phyloP scores from a whole-genome alignment of 768 basidiomycete species.

The Vararia minispora region DNA sequence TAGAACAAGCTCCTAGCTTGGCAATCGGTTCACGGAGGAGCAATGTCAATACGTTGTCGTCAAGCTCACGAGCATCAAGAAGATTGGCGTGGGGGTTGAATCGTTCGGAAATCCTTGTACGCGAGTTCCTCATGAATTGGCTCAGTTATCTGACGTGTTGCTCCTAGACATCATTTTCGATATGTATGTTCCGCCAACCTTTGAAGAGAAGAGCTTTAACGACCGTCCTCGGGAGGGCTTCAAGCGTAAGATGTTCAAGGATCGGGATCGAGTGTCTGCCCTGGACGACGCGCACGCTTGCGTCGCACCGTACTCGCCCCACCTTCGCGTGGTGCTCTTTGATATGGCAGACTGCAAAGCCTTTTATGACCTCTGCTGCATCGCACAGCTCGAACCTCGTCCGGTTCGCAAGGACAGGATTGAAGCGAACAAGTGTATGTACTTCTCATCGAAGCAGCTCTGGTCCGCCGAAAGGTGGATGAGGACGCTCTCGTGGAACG shows the following conservation, averaged over 20 bases:
- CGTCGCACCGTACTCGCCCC: constrained; percentile 62
- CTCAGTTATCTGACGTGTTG: too few relatives aligned
- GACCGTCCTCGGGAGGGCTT: constrained; percentile 30
- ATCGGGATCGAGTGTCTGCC: constrained; percentile 45
- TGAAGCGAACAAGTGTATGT: constrained; percentile 35
- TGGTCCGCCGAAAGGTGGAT: constrained; percentile 34
- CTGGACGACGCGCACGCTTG: constrained; percentile 45
- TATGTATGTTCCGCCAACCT: constrained; percentile 36
- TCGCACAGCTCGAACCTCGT: constrained; percentile 29
- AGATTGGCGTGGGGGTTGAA: constrained; percentile 10
- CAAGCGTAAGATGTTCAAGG: constrained; percentile 29
- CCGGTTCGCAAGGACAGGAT: constrained; percentile 24
- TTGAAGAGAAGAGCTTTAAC: constrained; percentile 52
- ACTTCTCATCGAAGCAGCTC: constrained; percentile 41
- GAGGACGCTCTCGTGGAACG: constrained; percentile 41
- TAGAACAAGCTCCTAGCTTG: constrained; percentile 2
- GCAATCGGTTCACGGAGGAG: constrained; percentile 8
- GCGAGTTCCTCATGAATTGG: not conserved
- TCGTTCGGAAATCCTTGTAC: constrained; percentile 4
- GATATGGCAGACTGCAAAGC: constrained; percentile 36
- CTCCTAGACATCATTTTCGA: constrained; percentile 10
- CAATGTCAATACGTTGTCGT: constrained; percentile 1
- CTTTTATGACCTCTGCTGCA: constrained; percentile 44
- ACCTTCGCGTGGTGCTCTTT: constrained; percentile 52
- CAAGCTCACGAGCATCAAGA: constrained; percentile 9